These are phyloP conservation scores for Porphyrellus cyaneotinctus DNA, from an alignment of 768 basidiomycete species.

Conservation along the genomic window DNA sequence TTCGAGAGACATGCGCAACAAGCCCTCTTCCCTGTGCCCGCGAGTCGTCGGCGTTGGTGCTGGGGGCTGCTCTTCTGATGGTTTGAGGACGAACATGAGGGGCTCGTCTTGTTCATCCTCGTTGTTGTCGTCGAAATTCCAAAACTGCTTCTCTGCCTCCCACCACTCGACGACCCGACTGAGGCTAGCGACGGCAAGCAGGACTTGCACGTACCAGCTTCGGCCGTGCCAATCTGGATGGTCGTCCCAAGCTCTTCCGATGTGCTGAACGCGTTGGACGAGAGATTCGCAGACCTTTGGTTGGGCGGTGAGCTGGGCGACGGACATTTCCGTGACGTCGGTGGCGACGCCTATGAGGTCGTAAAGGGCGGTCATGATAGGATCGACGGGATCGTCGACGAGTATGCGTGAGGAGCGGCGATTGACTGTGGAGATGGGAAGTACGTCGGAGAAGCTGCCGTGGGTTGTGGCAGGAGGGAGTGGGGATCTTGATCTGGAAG, in stretches of 20 bases:
- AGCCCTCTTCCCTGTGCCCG: conserved; percentile 33
- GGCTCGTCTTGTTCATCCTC: conserved; percentile 90
- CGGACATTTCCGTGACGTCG: conserved; percentile 87
- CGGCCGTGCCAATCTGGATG: conserved; percentile 97
- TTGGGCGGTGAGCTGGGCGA: conserved; percentile 78
- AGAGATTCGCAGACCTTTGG: conserved; percentile 82
- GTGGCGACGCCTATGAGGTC: conserved; percentile 91
- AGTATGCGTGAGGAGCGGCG: conserved; percentile 80
- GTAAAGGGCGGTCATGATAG: conserved; percentile 86
- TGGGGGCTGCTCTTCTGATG: conserved; percentile 57
- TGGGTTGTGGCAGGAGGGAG: conserved; percentile 68
- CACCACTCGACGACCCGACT: conserved; percentile 99
- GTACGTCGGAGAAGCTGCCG: conserved; percentile 59
- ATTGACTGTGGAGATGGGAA: conserved; percentile 44
- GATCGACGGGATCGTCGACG: conserved; percentile 81
- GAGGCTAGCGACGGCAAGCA: conserved; percentile 92
- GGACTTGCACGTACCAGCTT: conserved; percentile 96
- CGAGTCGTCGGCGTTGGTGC: conserved; percentile 39
- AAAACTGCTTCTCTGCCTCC: conserved; percentile 99
- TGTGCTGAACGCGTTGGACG: conserved; percentile 85
- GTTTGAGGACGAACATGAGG: conserved; percentile 89
- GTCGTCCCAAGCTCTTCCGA: conserved; percentile 95
- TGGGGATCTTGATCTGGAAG: conserved; percentile 91
- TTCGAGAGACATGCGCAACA: conserved; percentile 33
- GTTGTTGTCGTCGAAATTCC: conserved; percentile 95